Conservation (phyloP, 129 eudicot species). For the Gnaphalium uliginosum region DNA sequence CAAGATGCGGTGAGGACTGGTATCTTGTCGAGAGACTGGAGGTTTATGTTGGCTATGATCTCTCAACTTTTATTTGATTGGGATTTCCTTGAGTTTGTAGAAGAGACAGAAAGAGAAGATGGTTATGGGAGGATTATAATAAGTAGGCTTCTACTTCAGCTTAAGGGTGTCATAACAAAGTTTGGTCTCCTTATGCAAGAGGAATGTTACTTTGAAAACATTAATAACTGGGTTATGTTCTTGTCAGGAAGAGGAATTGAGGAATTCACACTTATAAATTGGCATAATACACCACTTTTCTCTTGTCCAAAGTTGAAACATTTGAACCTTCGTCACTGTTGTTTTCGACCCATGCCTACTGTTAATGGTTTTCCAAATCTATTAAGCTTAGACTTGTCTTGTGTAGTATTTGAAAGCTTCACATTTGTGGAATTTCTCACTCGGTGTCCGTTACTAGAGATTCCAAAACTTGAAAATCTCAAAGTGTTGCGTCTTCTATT, state of each 20-base stretch:
- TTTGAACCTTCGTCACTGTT: constrained; percentile 10
- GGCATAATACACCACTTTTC: neutral
- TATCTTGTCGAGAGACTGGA: neutral
- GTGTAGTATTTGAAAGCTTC: neutral
- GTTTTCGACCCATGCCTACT: neutral
- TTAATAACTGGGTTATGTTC: neutral
- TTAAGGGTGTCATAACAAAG: constrained; percentile 9
- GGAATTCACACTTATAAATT: constrained; percentile 11
- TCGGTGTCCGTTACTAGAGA: constrained; percentile 15
- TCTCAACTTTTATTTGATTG: constrained; percentile 6
- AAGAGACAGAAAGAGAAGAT: neutral
- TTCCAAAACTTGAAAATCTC: neutral
- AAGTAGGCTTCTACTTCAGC: neutral
- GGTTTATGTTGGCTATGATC: neutral
- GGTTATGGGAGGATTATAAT: neutral
- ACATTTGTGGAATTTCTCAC: constrained; percentile 3
- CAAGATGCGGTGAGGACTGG: neutral
- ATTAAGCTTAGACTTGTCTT: constrained; percentile 6
- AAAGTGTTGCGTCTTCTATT: neutral
- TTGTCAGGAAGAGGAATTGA: constrained; percentile 8
- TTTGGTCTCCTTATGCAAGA: neutral
- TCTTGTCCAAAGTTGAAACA: constrained; percentile 6
- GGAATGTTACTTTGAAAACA: neutral
- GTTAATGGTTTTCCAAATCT: constrained; percentile 10
- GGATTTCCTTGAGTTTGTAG: neutral